Evolutionary conservation across 129 eudicot species (phyloP).

Genomic region (Helichrysum umbraculigerum): DNA sequence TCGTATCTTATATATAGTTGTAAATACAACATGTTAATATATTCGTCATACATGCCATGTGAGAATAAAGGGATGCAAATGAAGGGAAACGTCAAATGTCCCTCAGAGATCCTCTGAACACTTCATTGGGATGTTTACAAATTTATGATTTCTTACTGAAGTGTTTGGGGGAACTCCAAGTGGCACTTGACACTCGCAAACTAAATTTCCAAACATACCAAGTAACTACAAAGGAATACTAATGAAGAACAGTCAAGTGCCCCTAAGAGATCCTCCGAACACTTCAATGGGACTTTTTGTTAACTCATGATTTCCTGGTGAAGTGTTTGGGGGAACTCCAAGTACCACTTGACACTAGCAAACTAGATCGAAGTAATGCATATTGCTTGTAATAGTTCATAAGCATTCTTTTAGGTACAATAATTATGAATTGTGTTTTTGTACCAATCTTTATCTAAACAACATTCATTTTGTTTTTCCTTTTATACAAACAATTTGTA

Average conservation of each 20-base stretch:
- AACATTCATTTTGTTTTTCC: too few relatives aligned
- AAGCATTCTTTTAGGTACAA: too few relatives aligned
- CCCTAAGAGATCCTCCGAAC: slow-evolving; percentile 25
- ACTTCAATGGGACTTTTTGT: slow-evolving; percentile 22
- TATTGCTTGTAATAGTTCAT: too few relatives aligned
- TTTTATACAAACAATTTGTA: too few relatives aligned
- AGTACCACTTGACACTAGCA: slow-evolving; percentile 5
- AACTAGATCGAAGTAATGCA: too few relatives aligned
- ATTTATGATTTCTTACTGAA: slow-evolving; percentile 3
- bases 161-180: slow-evolving; percentile 40
- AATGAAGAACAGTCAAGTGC: neutral
- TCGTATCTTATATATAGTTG: slow-evolving; percentile 11
- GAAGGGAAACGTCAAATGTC: slow-evolving; percentile 26
- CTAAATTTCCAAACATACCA: too few relatives aligned
- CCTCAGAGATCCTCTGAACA: slow-evolving; percentile 32
- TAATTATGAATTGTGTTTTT: too few relatives aligned
- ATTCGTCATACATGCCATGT: too few relatives aligned
- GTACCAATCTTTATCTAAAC: too few relatives aligned
- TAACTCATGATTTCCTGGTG: slow-evolving; percentile 4
- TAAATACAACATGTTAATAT: neutral
- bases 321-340: slow-evolving; percentile 41
- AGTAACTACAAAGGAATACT: too few relatives aligned
- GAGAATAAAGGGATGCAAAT: neutral
- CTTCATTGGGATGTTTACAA: slow-evolving; percentile 21
- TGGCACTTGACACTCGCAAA: slow-evolving; percentile 5